Conservation (phyloP, 495 filamentous ascomycete species). For the Talaromyces stipitatus region DNA sequence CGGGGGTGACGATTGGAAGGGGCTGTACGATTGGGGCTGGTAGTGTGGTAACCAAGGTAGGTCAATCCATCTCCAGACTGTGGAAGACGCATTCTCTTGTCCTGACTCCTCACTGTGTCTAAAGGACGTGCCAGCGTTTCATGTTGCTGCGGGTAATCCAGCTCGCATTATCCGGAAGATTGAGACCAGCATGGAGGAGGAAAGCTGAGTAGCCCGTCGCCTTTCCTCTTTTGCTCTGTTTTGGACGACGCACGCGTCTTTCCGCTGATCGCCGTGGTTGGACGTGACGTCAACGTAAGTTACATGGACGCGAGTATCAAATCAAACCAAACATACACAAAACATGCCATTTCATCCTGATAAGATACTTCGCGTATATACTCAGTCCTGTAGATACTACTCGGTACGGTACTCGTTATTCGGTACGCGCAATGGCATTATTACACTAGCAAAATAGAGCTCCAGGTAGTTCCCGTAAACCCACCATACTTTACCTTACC, state of each 20-base stretch:
- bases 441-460: background rate
- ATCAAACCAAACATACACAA: background rate
- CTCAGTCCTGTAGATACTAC: no score
- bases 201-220: background rate
- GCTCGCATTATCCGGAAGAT: slow-evolving; percentile 53
- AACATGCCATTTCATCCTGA: no score
- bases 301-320: background rate
- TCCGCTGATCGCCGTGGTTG: background rate
- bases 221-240: background rate
- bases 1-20: slow-evolving; percentile 75
- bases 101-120: background rate
- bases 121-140: slow-evolving; percentile 55
- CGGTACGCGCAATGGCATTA: background rate
- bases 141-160: slow-evolving; percentile 61
- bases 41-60: slow-evolving; percentile 82
- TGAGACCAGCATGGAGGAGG: slow-evolving; percentile 30
- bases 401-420: no score
- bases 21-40: slow-evolving; percentile 76
- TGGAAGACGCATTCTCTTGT: background rate
- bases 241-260: background rate
- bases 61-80: slow-evolving; percentile 8
- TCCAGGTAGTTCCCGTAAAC: background rate
- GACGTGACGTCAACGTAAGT: background rate
- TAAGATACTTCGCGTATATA: no score
- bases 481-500: background rate